phyloP scores from a whole-genome alignment of 2,329 filamentous ascomycete species.

The Talaromyces amestolkiae region DNA sequence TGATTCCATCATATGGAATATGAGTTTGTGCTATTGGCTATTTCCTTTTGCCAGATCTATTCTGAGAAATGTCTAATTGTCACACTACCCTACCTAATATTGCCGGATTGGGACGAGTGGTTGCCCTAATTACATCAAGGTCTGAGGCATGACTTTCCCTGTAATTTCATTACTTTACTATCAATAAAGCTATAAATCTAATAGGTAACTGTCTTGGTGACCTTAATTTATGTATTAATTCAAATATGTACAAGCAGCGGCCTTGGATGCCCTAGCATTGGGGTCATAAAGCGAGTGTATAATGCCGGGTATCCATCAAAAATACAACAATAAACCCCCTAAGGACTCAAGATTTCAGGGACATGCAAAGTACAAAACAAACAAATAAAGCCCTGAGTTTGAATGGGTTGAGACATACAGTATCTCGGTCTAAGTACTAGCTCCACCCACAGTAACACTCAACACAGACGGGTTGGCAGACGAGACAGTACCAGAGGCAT shows the following conservation, averaged over 20 bases:
- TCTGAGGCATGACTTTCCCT: too few species aligned
- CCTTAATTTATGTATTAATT: background rate
- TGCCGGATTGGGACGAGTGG: background rate
- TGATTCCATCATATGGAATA: too few species aligned
- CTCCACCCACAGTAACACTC: constrained; percentile 49
- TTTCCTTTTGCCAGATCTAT: background rate
- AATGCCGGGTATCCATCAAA: background rate
- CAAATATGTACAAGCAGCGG: constrained; percentile 1
- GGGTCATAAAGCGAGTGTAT: constrained; percentile 10
- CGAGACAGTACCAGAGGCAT: constrained; percentile 48
- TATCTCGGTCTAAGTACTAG: background rate
- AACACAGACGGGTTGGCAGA: constrained; percentile 48
- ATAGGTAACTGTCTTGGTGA: background rate
- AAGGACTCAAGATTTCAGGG: too few species aligned
- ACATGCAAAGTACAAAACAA: background rate
- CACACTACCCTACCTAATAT: background rate
- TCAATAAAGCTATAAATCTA: background rate
- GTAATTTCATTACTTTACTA: background rate
- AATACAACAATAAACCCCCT: background rate
- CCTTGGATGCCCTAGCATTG: background rate
- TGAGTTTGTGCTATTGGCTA: background rate
- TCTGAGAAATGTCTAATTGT: background rate
- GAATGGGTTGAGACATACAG: background rate
- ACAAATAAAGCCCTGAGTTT: background rate
- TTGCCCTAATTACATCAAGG: background rate